Percentiles rank a stretch among this genome's conserved stretches.
phyloP scores from a whole-genome alignment of 2,329 filamentous ascomycete species.

The Aschersonia sp. region DNA sequence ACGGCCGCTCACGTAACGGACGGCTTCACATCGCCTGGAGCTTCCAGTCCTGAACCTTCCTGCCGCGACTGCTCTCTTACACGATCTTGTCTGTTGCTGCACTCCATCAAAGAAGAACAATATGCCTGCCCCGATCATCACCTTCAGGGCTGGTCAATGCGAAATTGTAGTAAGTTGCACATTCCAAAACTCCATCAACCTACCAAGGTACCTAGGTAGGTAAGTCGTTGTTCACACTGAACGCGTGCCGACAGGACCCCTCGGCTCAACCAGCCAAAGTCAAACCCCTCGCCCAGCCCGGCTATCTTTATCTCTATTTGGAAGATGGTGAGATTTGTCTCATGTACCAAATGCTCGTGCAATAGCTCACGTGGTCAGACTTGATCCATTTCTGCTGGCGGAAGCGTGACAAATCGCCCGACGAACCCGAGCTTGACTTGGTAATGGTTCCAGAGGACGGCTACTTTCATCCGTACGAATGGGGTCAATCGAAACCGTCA shows the following conservation, averaged over 20 bases:
- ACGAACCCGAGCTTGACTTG: slow-evolving; percentile 70
- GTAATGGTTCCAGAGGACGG: slow-evolving; percentile 89
- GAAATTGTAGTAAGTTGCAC: slow-evolving; percentile 54
- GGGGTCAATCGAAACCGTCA: slow-evolving; percentile 37
- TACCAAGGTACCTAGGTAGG: slow-evolving; percentile 6
- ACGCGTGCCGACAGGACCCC: slow-evolving; percentile 1
- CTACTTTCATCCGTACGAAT: slow-evolving; percentile 69
- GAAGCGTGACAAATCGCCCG: slow-evolving; percentile 53
- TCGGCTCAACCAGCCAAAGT: slow-evolving; percentile 45
- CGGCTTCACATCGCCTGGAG: neutral
- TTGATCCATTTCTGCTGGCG: slow-evolving; percentile 97
- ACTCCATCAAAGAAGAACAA: slow-evolving; percentile 3
- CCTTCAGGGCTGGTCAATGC: slow-evolving; percentile 91
- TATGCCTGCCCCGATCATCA: slow-evolving; percentile 87
- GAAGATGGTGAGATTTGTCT: slow-evolving; percentile 55
- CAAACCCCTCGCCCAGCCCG: slow-evolving; percentile 55
- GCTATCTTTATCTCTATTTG: slow-evolving; percentile 83
- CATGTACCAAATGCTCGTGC: neutral
- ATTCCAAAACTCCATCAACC: slow-evolving; percentile 1
- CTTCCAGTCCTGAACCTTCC: no score
- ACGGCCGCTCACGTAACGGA: no score
- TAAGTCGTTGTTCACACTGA: neutral
- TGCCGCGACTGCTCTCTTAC: no score
- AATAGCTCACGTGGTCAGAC: slow-evolving; percentile 33
- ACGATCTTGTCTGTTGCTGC: neutral